Evolutionary conservation across 441 rosid genomes (phyloP).

Genomic region (Erysimum pusillum): DNA sequence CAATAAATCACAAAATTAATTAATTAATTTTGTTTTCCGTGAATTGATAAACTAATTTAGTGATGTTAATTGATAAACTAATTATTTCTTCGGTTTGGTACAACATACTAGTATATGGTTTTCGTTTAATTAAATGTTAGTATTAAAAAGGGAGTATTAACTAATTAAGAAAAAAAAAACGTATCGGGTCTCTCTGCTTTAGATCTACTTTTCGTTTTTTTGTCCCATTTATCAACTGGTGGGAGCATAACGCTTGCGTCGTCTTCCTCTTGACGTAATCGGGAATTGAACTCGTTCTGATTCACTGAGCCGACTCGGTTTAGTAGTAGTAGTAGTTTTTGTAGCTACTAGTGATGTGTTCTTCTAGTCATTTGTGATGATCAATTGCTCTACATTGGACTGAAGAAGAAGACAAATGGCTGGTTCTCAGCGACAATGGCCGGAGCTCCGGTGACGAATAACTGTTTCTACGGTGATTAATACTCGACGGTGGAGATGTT

Average conservation of each 20-base stretch:
- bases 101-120: background rate
- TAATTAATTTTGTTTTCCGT: background rate
- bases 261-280: slow-evolving; percentile 29
- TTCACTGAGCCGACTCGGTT: slow-evolving; percentile 19
- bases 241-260: slow-evolving; percentile 39
- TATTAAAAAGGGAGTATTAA: background rate
- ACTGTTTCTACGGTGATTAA: slow-evolving; percentile 55
- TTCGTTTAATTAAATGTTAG: background rate
- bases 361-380: slow-evolving; percentile 15
- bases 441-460: slow-evolving; percentile 51
- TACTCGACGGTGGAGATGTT: slow-evolving; percentile 64
- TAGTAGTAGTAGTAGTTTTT: background rate
- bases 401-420: slow-evolving; percentile 43
- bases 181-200: slow-evolving; percentile 40
- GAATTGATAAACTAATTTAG: background rate
- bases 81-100: slow-evolving; percentile 2
- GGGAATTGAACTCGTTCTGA: slow-evolving; percentile 18
- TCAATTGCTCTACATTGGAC: slow-evolving; percentile 47
- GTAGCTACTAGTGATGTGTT: background rate
- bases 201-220: slow-evolving; percentile 49
- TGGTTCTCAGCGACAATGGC: slow-evolving; percentile 34
- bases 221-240: slow-evolving; percentile 34
- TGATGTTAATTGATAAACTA: slow-evolving; percentile 18
- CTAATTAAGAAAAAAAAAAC: background rate
- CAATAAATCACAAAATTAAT: slow-evolving; percentile 9